Conservation (phyloP, 2,329 filamentous ascomycete species). For the Cladophialophora carrionii region DNA sequence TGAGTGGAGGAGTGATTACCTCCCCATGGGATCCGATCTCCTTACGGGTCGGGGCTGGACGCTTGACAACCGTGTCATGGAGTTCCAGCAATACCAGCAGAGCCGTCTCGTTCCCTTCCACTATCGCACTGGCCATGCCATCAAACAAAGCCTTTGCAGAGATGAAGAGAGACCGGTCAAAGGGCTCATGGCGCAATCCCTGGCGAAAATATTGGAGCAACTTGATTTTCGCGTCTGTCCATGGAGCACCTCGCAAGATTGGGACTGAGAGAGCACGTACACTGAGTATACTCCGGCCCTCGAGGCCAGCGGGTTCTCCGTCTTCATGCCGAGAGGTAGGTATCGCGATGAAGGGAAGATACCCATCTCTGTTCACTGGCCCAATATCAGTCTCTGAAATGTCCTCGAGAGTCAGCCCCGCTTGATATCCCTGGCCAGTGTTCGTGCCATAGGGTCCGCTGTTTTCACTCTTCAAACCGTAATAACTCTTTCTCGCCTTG, state of each 20-base stretch:
- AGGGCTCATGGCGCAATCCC: slow-evolving; percentile 38
- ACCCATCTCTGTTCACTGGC: not conserved
- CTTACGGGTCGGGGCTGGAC: not conserved
- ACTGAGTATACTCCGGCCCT: slow-evolving; percentile 35
- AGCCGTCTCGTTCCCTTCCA: slow-evolving; percentile 41
- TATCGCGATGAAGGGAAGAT: not conserved
- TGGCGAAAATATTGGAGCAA: slow-evolving; percentile 47
- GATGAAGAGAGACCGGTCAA: slow-evolving; percentile 35
- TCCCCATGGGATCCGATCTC: not conserved
- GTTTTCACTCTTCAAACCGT: not conserved
- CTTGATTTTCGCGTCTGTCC: slow-evolving; percentile 40
- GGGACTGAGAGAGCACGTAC: slow-evolving; percentile 42
- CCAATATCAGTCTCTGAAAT: slow-evolving; percentile 2
- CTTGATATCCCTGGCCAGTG: not conserved
- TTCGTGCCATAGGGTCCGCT: not conserved
- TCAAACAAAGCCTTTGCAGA: slow-evolving; percentile 44
- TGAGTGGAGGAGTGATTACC: not conserved
- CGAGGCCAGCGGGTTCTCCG: not conserved
- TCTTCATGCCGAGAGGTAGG: not conserved
- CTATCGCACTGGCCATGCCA: slow-evolving; percentile 48
- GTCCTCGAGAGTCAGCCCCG: not conserved
- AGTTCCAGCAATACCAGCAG: slow-evolving; percentile 46
- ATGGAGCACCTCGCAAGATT: slow-evolving; percentile 43
- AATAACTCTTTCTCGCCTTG: slow-evolving; percentile 1
- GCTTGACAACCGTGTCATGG: slow-evolving; percentile 39